Conservation (phyloP, 2,329 filamentous ascomycete species). For the Mollisia scopiformis region DNA sequence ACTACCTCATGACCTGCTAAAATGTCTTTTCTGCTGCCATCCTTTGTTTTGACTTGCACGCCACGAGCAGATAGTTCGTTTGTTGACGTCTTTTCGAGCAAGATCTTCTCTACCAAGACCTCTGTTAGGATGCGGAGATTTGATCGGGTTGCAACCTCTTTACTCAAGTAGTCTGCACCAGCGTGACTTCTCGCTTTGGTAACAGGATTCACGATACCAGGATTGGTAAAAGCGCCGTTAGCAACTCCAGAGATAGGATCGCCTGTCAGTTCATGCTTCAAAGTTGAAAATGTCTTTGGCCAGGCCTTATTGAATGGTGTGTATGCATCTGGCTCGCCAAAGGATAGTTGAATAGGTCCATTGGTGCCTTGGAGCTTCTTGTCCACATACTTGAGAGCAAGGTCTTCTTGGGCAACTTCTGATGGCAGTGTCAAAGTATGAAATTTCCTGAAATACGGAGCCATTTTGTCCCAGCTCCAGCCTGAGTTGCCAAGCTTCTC, state of each 20-base stretch:
- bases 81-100: slow-evolving; percentile 6
- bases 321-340: slow-evolving; percentile 9
- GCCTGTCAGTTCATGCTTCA: slow-evolving; percentile 43
- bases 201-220: slow-evolving; percentile 19
- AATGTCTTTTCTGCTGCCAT: slow-evolving; percentile 37
- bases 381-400: slow-evolving; percentile 4
- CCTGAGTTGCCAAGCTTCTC: slow-evolving; percentile 42
- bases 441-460: slow-evolving; percentile 15
- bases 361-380: slow-evolving; percentile 4
- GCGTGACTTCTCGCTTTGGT: slow-evolving; percentile 26
- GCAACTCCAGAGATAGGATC: slow-evolving; percentile 31
- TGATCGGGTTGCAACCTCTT: slow-evolving; percentile 11
- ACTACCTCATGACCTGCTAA: slow-evolving; percentile 40
- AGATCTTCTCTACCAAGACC: slow-evolving; percentile 78
- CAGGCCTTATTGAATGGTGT: slow-evolving; percentile 18
- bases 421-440: slow-evolving; percentile 33
- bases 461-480: slow-evolving; percentile 40
- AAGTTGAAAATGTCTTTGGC: slow-evolving; percentile 17
- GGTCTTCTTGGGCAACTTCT: neutral
- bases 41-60: slow-evolving; percentile 7
- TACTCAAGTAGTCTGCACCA: slow-evolving; percentile 24
- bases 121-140: slow-evolving; percentile 86
- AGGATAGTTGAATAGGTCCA: slow-evolving; percentile 18
- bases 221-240: slow-evolving; percentile 38
- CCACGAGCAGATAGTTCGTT: slow-evolving; percentile 6